These are phyloP conservation scores for Nicotiana tabacum DNA, from an alignment of 257 asterid genomes.

Conservation along the genomic window DNA sequence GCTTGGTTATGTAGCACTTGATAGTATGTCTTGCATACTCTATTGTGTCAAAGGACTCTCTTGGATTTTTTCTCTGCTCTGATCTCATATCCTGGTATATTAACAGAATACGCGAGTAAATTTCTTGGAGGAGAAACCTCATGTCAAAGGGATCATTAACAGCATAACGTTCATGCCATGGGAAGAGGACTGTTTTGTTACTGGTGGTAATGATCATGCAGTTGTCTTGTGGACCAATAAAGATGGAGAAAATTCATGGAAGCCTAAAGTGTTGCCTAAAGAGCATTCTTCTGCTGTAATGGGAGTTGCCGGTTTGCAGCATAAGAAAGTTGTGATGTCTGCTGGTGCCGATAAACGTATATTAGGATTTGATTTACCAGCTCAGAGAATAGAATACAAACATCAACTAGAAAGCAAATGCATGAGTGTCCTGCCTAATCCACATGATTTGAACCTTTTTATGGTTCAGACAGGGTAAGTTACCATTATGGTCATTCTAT, in stretches of 20 bases:
- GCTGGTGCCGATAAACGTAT: constrained; percentile 86
- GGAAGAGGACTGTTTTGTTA: constrained; percentile 65
- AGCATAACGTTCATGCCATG: constrained; percentile 83
- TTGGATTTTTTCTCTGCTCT: neutral
- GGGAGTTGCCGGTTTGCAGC: constrained; percentile 92
- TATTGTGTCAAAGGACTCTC: neutral
- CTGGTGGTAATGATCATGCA: constrained; percentile 93
- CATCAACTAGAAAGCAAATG: constrained; percentile 85
- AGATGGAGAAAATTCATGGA: constrained; percentile 62
- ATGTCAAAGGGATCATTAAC: constrained; percentile 75
- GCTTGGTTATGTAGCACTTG: neutral
- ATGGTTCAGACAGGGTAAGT: constrained; percentile 93
- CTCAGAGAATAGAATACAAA: constrained; percentile 54
- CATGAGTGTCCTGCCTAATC: constrained; percentile 90
- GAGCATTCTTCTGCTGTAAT: constrained; percentile 83
- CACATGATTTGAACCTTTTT: constrained; percentile 83
- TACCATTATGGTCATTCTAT: neutral
- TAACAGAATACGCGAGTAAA: constrained; percentile 45
- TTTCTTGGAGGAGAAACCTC: constrained; percentile 74
- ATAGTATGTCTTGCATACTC: neutral
- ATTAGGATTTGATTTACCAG: constrained; percentile 49
- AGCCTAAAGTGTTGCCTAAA: constrained; percentile 52
- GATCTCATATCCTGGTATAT: constrained; percentile 9
- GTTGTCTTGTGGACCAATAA: constrained; percentile 75
- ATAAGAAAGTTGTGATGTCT: constrained; percentile 65